phyloP scores from a whole-genome alignment of 2,329 filamentous ascomycete species.

The Pseudogymnoascus sp. region DNA sequence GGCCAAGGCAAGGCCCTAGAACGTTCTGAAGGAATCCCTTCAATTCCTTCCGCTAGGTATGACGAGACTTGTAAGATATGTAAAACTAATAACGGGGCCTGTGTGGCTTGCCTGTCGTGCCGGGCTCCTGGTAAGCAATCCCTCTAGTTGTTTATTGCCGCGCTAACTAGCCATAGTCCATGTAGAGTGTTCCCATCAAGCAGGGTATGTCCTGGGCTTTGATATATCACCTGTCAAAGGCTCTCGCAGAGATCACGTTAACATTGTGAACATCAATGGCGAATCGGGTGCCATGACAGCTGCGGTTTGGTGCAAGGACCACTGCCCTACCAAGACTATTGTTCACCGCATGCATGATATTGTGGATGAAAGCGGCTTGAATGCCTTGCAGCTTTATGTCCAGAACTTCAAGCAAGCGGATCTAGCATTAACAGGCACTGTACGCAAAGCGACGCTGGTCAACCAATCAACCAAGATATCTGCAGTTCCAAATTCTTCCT shows the following conservation, averaged over 20 bases:
- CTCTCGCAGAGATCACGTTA: conserved; percentile 72
- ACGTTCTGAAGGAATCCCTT: conserved; percentile 81
- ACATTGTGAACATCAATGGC: conserved; percentile 68
- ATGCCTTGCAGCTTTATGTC: conserved; percentile 77
- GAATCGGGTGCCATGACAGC: conserved; percentile 81
- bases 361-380: conserved; percentile 61
- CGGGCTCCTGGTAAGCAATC: conserved; percentile 36
- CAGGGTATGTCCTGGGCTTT: conserved; percentile 77
- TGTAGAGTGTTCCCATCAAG: conserved; percentile 80
- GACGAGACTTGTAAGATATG: conserved; percentile 78
- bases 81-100: conserved; percentile 66
- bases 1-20: conserved; percentile 74
- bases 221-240: conserved; percentile 85
- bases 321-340: conserved; percentile 60
- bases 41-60: conserved; percentile 64
- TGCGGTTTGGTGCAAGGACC: conserved; percentile 84
- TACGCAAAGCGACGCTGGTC: conserved; percentile 71
- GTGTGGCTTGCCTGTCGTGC: conserved; percentile 73
- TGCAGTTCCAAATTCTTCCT: conserved; percentile 17
- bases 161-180: conserved; percentile 44
- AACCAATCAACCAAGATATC: conserved; percentile 30
- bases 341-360: conserved; percentile 73
- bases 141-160: not conserved
- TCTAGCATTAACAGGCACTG: conserved; percentile 78
- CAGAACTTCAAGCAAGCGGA: conserved; percentile 94